These are phyloP conservation scores for Globisporangium carolinianum DNA, from an alignment of 352 stramenopile species.

Conservation along the genomic window DNA sequence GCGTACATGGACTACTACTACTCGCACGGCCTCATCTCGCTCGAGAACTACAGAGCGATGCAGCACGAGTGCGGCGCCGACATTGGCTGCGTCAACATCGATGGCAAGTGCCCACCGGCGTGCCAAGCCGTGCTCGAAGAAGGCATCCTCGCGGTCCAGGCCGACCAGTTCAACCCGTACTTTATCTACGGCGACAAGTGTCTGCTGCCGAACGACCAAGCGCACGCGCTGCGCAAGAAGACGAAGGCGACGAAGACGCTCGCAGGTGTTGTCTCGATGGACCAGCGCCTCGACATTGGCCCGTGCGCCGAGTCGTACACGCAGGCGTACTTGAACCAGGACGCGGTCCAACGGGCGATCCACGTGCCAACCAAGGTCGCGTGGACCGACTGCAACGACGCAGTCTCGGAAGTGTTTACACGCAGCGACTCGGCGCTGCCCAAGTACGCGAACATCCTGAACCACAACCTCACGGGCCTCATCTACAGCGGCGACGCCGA, in stretches of 20 bases:
- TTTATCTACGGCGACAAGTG: conserved; percentile 83
- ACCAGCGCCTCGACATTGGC: conserved; percentile 46
- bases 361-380: conserved; percentile 37
- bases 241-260: conserved; percentile 14
- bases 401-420: conserved; percentile 41
- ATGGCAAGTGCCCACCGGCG: conserved; percentile 25
- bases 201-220: conserved; percentile 52
- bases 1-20: conserved; percentile 85
- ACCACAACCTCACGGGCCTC: conserved; percentile 36
- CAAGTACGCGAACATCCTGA: conserved; percentile 66
- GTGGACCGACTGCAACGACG: conserved; percentile 67
- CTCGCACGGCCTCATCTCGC: conserved; percentile 77
- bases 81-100: conserved; percentile 59
- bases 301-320: conserved; percentile 65
- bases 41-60: conserved; percentile 67
- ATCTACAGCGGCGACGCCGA: conserved; percentile 79
- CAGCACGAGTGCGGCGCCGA: conserved; percentile 39
- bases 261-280: conserved; percentile 6
- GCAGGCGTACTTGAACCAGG: conserved; percentile 52
- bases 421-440: conserved; percentile 49
- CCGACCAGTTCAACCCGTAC: conserved; percentile 61
- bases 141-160: conserved; percentile 31
- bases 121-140: conserved; percentile 49
- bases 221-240: conserved; percentile 32
- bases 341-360: conserved; percentile 51